Conservation (phyloP, 176 grass and related monocot genomes). For the Calamus simplicifolius region DNA sequence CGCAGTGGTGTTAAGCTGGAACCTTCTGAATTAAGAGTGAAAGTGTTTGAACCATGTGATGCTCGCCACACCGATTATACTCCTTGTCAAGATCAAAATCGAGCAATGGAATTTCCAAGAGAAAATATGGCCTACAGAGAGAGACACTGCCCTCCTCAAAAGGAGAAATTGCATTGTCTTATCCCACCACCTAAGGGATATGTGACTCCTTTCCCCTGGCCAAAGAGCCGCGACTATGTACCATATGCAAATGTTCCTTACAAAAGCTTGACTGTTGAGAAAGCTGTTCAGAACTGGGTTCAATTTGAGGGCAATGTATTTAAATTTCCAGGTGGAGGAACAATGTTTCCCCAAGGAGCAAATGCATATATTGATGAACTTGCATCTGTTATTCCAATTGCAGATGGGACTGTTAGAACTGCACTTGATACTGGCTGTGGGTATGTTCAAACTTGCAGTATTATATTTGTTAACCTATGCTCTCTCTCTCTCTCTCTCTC, state of each 20-base stretch:
- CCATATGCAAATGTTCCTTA: constrained; percentile 66
- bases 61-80: constrained; percentile 55
- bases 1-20: constrained; percentile 22
- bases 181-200: constrained; percentile 78
- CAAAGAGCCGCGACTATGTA: constrained; percentile 76
- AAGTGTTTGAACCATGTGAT: constrained; percentile 56
- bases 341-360: constrained; percentile 68
- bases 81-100: constrained; percentile 67
- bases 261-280: constrained; percentile 54
- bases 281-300: constrained; percentile 72
- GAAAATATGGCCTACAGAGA: constrained; percentile 71
- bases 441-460: constrained; percentile 31
- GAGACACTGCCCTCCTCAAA: constrained; percentile 58
- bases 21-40: constrained; percentile 22
- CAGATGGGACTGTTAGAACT: constrained; percentile 65
- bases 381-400: constrained; percentile 56
- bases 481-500: not conserved
- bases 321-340: constrained; percentile 68
- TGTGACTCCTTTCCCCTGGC: constrained; percentile 64
- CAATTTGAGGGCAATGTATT: constrained; percentile 63
- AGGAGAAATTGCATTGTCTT: constrained; percentile 64
- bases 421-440: constrained; percentile 85
- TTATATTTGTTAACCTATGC: constrained; percentile 11
- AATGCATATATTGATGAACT: constrained; percentile 72
- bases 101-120: constrained; percentile 60